Evolutionary conservation across 2,329 filamentous ascomycete species (phyloP), one percentile per base, ranked within the genome.

Genomic region (Paraphaeosphaeria minitans): DNA sequence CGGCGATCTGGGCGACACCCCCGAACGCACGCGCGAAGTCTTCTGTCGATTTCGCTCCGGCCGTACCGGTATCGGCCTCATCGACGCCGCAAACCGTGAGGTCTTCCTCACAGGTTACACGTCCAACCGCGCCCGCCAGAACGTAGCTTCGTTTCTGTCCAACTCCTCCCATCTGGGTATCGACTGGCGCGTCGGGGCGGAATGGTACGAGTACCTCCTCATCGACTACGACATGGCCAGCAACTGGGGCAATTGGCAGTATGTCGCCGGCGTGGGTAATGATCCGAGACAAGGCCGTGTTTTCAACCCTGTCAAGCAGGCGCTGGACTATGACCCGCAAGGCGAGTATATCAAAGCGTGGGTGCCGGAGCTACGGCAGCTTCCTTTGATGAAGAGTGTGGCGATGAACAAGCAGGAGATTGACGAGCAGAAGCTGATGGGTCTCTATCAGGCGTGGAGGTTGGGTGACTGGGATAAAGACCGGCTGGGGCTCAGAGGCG

Each of bases 221-320:
- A 81, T 89, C 31, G 91, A 95, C 71, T 92, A 93, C 71, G 91
- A 94, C 65, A 83, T 90, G 0, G 86, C 84, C 14, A 89, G 84
- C 59, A 93, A 93, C 65, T 94, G 90, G 90, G 87, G 87, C 10
- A 93, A 92, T 67, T 93, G 90, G 91, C 90, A 93, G 73, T 94
- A 94, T 61, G 85, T 91, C 0, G 84, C 90, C 0, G 91, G 91
- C 0, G 89, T 94, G 0, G 91, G 91, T 8, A 93, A 93, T 63
- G 90, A 94, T 65, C 91, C 90, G 0, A 80, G 90, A 7, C 85
- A 89, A 64, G 85, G 85, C 0, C 81, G 91, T n/a, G 85, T 90
- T 14, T 93, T 93, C 81, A 94, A 94, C 68, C 90, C 90, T 0
- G 86, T 94, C 50, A 93, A 93, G 73, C 91, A 94, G 72, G 89